These are phyloP conservation scores for Tricholoma furcatifolium DNA, from an alignment of 768 basidiomycete genomes.

Conservation along the genomic window DNA sequence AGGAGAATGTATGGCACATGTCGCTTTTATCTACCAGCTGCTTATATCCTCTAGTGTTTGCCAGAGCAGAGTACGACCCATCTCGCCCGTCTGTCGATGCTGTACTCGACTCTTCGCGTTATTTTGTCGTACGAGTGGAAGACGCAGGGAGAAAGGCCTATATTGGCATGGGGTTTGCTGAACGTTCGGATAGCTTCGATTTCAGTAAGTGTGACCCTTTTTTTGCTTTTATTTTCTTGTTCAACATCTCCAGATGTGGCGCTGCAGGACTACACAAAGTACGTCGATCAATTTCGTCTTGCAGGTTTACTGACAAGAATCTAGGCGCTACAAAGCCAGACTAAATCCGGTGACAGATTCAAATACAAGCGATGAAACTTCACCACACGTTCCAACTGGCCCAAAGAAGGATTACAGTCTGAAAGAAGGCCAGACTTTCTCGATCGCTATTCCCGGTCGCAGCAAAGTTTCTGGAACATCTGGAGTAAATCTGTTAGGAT, in stretches of 20 bases:
- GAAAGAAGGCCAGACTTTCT: slow-evolving; percentile 94
- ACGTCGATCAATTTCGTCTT: slow-evolving; percentile 9
- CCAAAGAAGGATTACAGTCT: slow-evolving; percentile 93
- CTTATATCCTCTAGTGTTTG: slow-evolving; percentile 64
- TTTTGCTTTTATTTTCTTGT: slow-evolving; percentile 8
- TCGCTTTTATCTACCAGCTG: slow-evolving; percentile 9
- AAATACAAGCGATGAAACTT: slow-evolving; percentile 35
- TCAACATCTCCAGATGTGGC: slow-evolving; percentile 60
- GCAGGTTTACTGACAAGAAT: slow-evolving; percentile 9
- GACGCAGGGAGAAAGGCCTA: slow-evolving; percentile 86
- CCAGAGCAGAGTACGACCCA: slow-evolving; percentile 79
- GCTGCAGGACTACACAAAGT: slow-evolving; percentile 86
- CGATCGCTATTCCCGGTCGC: slow-evolving; percentile 87
- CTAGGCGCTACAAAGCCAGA: slow-evolving; percentile 63
- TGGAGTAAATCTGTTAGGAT: slow-evolving; percentile 37
- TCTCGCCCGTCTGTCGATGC: slow-evolving; percentile 85
- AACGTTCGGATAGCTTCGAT: slow-evolving; percentile 87
- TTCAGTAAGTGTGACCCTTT: slow-evolving; percentile 63
- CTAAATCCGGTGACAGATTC: slow-evolving; percentile 47
- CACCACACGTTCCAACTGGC: slow-evolving; percentile 71
- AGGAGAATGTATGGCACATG: slow-evolving; percentile 67
- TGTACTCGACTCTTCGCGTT: slow-evolving; percentile 93
- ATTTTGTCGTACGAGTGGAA: slow-evolving; percentile 91
- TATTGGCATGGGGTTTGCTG: slow-evolving; percentile 91
- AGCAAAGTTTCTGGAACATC: slow-evolving; percentile 32